Base-by-base conservation (phyloP, 257 asterid species). In the Solanum arcanum region DNA sequence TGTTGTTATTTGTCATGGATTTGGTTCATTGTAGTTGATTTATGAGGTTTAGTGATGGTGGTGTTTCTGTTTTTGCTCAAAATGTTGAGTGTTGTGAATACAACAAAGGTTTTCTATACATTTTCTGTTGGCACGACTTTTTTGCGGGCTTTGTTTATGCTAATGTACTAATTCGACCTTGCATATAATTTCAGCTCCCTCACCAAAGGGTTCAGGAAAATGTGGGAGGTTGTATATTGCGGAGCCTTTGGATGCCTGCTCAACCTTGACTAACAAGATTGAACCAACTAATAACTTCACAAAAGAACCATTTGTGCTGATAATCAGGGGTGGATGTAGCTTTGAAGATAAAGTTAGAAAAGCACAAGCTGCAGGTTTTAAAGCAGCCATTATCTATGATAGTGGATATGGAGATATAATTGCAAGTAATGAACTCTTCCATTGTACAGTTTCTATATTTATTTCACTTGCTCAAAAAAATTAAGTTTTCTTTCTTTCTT, bases 321-420 rank as follows among this genome's bases (percentile, higher is more conserved):
- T 96, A 42, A 80, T 93, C 86, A 92, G 99, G 93, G 99, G 98
- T 89, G 95, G 90, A 72, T 96, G 99, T 88, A 92, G 94, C 89
- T 96, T 94, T 75, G 98, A 95, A 92, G 97, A 92, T 76, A 95
- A 96, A 89, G 90, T 96, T 64, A 92, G 94, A 91, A 89, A 92
- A 86, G 97, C 99, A 27, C 98, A 96, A 91, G 90, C 88, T 83
- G 98, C 94, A 46, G 94, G 95, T 35, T 96, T 94, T 86, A 88
- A 92, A 91, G 99, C 98, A 59, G 96, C 94, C 87, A 93, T 96
- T 77, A 91, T 96, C 82, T 94, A 92, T 85, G 92, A 95, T 91
- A 90, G 83, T 84, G 92, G 88, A 86, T 68, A 86, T 69, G 95
- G 90, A 49, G 94, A 90, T 86, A 90, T 96, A 87, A 90, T 96